Evolutionary conservation across 1,139 yeast species (phyloP).

Genomic region (Yamadazyma spencermartinsiae): DNA sequence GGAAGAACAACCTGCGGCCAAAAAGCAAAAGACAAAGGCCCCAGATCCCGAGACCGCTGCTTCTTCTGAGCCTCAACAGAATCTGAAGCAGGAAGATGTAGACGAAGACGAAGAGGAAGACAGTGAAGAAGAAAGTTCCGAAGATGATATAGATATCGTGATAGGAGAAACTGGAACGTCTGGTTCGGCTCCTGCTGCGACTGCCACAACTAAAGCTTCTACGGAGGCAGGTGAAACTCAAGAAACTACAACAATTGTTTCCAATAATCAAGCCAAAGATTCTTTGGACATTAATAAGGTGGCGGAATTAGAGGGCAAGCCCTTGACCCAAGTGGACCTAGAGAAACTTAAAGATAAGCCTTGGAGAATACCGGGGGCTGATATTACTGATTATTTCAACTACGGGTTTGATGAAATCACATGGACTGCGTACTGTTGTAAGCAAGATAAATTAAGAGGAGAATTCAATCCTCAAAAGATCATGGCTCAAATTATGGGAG

Average conservation of each 20-base stretch:
- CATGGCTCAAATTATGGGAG: constrained; percentile 45
- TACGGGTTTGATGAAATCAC: constrained; percentile 95
- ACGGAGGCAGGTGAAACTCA: constrained; percentile 49
- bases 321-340: constrained; percentile 78
- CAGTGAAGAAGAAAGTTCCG: constrained; percentile 40
- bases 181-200: constrained; percentile 20
- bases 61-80: constrained; percentile 4
- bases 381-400: constrained; percentile 89
- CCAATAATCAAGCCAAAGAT: constrained; percentile 35
- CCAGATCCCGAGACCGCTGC: no score
- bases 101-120: constrained; percentile 34
- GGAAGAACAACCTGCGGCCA: constrained; percentile 28
- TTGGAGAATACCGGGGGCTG: constrained; percentile 98
- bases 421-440: constrained; percentile 90
- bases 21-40: constrained; percentile 22
- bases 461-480: constrained; percentile 69
- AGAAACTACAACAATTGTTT: constrained; percentile 33
- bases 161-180: constrained; percentile 33
- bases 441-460: constrained; percentile 79
- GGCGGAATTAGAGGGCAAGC: constrained; percentile 80
- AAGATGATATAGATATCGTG: constrained; percentile 47
- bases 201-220: constrained; percentile 7
- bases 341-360: constrained; percentile 90
- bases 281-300: constrained; percentile 73
- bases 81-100: constrained; percentile 22